Conservation (phyloP, 192 early-diverging fungal species). For the Linnemannia zychae region DNA sequence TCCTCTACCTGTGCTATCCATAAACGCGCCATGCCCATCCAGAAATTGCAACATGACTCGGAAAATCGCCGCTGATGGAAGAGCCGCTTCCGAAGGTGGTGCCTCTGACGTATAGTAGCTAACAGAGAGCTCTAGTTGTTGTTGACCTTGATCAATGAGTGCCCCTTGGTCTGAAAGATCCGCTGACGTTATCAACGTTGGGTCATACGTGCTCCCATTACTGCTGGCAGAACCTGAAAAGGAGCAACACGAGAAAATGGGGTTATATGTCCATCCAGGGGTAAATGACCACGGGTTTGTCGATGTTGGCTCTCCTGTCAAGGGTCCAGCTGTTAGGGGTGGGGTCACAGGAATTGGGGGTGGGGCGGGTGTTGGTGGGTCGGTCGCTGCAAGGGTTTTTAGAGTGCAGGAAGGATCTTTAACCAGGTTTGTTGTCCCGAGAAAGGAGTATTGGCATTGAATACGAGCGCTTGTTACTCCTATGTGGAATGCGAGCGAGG, state of each 20-base stretch:
- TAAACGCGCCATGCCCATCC: slow-evolving; percentile 32
- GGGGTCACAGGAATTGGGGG: slow-evolving; percentile 27
- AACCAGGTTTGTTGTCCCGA: slow-evolving; percentile 43
- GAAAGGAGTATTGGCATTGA: slow-evolving; percentile 50
- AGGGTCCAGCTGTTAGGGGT: slow-evolving; percentile 25
- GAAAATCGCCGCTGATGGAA: slow-evolving; percentile 17
- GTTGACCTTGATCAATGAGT: slow-evolving; percentile 41
- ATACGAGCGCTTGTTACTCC: slow-evolving; percentile 43
- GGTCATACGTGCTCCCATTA: background rate
- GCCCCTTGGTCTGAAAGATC: slow-evolving; percentile 22
- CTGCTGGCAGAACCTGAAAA: slow-evolving; percentile 5
- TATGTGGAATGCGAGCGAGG: background rate
- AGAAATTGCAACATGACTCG: slow-evolving; percentile 35
- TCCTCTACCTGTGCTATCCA: slow-evolving; percentile 1
- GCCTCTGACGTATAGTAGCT: slow-evolving; percentile 42
- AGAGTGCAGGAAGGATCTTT: slow-evolving; percentile 46
- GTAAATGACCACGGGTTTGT: slow-evolving; percentile 41
- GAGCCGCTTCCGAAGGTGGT: background rate
- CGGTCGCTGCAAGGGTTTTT: slow-evolving; percentile 3
- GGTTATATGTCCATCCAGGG: slow-evolving; percentile 50
- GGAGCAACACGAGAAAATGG: slow-evolving; percentile 46
- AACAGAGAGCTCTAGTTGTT: slow-evolving; percentile 33
- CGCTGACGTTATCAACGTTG: slow-evolving; percentile 41
- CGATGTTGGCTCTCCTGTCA: slow-evolving; percentile 20
- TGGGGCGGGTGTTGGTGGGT: slow-evolving; percentile 11